Conservation (phyloP, 2,329 filamentous ascomycete species). For the Talaromyces sp. region DNA sequence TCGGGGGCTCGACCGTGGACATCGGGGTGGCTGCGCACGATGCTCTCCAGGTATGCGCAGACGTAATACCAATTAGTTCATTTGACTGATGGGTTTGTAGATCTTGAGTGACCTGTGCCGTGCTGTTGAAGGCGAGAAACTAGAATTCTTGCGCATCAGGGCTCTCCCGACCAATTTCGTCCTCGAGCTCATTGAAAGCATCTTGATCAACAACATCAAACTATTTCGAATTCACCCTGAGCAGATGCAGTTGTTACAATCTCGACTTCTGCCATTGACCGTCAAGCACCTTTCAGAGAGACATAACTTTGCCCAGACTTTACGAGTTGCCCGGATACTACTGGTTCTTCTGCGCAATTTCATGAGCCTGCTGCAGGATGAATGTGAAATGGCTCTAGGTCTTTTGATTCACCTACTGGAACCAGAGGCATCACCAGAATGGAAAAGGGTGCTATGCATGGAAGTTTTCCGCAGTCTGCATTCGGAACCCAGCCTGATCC, state of each 20-base stretch:
- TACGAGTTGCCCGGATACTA: slow-evolving; percentile 78
- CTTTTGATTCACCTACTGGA: slow-evolving; percentile 84
- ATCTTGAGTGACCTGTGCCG: slow-evolving; percentile 89
- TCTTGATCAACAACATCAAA: slow-evolving; percentile 78
- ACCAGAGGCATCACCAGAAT: slow-evolving; percentile 71
- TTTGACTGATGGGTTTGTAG: slow-evolving; percentile 38
- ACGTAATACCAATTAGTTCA: slow-evolving; percentile 10
- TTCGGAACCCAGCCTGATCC: slow-evolving; percentile 71
- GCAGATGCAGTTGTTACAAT: slow-evolving; percentile 73
- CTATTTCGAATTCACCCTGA: slow-evolving; percentile 78
- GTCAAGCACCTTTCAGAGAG: slow-evolving; percentile 75
- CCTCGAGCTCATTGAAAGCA: slow-evolving; percentile 86
- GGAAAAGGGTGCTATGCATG: slow-evolving; percentile 89
- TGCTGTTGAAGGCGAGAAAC: slow-evolving; percentile 77
- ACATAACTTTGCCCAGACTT: slow-evolving; percentile 75
- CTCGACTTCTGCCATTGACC: slow-evolving; percentile 77
- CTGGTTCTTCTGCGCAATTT: slow-evolving; percentile 79
- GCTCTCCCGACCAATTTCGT: slow-evolving; percentile 78
- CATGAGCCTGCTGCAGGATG: slow-evolving; percentile 68
- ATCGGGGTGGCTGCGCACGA: slow-evolving; percentile 77
- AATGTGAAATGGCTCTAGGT: slow-evolving; percentile 80
- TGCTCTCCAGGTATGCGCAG: slow-evolving; percentile 65
- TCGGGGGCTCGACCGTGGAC: slow-evolving; percentile 62
- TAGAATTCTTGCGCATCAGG: slow-evolving; percentile 77
- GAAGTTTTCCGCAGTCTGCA: slow-evolving; percentile 87